These are phyloP conservation scores for Aspergillus kassunensis DNA, from an alignment of 495 filamentous ascomycete genomes.

Conservation along the genomic window DNA sequence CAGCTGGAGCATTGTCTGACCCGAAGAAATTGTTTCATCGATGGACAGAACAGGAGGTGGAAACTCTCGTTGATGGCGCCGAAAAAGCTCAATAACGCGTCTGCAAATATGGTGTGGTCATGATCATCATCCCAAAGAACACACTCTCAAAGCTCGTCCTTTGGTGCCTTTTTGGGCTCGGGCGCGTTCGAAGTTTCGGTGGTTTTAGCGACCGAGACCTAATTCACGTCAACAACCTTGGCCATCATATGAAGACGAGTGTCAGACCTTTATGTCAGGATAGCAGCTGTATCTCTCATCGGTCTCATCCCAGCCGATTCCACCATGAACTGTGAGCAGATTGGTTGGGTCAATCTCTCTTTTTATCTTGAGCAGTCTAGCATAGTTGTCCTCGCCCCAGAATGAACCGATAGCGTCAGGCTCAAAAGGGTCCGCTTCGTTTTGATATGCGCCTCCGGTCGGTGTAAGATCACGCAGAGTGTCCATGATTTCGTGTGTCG, in stretches of 20 bases:
- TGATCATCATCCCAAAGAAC: neutral
- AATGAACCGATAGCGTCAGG: slow-evolving; percentile 18
- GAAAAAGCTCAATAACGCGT: slow-evolving; percentile 25
- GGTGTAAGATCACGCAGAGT: slow-evolving; percentile 28
- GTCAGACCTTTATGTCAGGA: slow-evolving; percentile 13
- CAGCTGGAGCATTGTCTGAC: slow-evolving; percentile 42
- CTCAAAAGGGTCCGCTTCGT: slow-evolving; percentile 41
- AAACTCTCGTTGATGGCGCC: slow-evolving; percentile 63
- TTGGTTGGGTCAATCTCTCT: slow-evolving; percentile 36
- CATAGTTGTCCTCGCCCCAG: slow-evolving; percentile 35
- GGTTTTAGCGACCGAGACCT: neutral
- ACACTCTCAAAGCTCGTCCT: neutral
- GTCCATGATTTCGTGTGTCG: slow-evolving; percentile 12
- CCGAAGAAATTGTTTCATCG: slow-evolving; percentile 81
- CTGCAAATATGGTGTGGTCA: neutral
- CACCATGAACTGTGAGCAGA: slow-evolving; percentile 16
- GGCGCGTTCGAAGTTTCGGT: neutral
- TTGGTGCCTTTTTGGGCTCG: neutral
- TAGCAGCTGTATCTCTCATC: slow-evolving; percentile 18
- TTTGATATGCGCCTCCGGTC: slow-evolving; percentile 39
- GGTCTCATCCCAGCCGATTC: slow-evolving; percentile 16
- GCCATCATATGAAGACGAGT: neutral
- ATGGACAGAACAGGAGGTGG: slow-evolving; percentile 66
- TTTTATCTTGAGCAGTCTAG: slow-evolving; percentile 36
- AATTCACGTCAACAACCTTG: neutral